phyloP scores from a whole-genome alignment of 2,329 filamentous ascomycete species.

The Drechslerella coelobrocha region DNA sequence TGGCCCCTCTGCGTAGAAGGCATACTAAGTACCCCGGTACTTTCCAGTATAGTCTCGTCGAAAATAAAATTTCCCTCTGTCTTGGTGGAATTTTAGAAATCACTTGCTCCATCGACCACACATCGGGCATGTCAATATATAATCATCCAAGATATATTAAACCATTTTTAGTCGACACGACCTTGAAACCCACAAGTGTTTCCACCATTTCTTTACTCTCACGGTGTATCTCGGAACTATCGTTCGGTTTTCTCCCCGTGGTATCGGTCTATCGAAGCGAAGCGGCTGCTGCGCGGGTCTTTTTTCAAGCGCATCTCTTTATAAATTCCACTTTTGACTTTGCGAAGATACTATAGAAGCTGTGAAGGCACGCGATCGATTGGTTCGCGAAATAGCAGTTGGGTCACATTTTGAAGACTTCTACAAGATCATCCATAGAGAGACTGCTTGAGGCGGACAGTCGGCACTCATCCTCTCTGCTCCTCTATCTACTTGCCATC shows the following conservation, averaged over 20 bases:
- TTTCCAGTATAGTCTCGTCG: not conserved
- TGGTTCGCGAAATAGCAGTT: conserved; percentile 26
- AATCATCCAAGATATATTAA: conserved; percentile 18
- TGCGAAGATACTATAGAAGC: conserved; percentile 16
- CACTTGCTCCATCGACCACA: conserved; percentile 21
- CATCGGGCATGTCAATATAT: conserved; percentile 20
- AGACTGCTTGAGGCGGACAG: not conserved
- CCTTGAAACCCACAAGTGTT: conserved; percentile 24
- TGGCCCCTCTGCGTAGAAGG: conserved; percentile 31
- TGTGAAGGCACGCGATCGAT: conserved; percentile 9
- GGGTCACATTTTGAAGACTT: conserved; percentile 6
- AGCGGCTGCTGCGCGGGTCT: conserved; percentile 13
- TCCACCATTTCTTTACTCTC: conserved; percentile 28
- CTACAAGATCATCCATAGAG: conserved; percentile 11
- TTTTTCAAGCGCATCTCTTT: conserved; percentile 24
- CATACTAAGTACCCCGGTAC: conserved; percentile 8
- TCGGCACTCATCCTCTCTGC: conserved; percentile 9
- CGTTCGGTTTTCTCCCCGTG: conserved; percentile 12
- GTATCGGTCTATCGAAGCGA: conserved; percentile 26
- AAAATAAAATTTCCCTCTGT: conserved; percentile 26
- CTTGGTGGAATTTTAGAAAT: conserved; percentile 43
- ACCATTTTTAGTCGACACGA: conserved; percentile 44
- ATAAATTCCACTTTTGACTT: conserved; percentile 23
- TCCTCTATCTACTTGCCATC: conserved; percentile 21
- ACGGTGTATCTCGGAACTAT: conserved; percentile 6